A percentile compares a stretch with the other conserved stretches of the same genome.
These are phyloP conservation scores for Phaeodactylum tricornutum DNA, from an alignment of 108 stramenopile species.

Conservation along the genomic window DNA sequence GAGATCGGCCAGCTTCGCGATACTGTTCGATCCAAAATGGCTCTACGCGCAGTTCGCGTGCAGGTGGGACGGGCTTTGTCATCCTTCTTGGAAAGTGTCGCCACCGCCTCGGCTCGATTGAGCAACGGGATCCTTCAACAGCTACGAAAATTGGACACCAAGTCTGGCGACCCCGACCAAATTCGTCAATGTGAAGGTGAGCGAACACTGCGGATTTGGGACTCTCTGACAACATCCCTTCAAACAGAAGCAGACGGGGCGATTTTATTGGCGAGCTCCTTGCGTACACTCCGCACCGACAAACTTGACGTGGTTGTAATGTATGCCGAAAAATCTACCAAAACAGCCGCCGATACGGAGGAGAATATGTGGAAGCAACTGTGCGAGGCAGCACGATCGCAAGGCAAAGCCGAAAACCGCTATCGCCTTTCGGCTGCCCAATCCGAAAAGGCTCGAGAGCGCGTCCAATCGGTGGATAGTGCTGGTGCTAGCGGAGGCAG, in stretches of 20 bases:
- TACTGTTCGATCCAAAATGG: slow-evolving; percentile 33
- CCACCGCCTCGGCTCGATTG: neutral
- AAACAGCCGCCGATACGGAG: slow-evolving; percentile 37
- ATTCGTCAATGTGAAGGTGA: slow-evolving; percentile 12
- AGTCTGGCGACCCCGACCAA: neutral
- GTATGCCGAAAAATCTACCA: slow-evolving; percentile 26
- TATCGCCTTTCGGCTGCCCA: slow-evolving; percentile 38
- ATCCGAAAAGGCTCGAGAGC: slow-evolving; percentile 39
- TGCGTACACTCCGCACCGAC: slow-evolving; percentile 11
- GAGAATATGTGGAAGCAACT: slow-evolving; percentile 58
- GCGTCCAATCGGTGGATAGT: slow-evolving; percentile 35
- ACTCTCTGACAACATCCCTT: slow-evolving; percentile 19
- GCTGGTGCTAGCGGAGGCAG: slow-evolving; percentile 4
- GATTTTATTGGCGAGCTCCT: slow-evolving; percentile 11
- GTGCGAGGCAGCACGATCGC: slow-evolving; percentile 50
- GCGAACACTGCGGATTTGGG: slow-evolving; percentile 22
- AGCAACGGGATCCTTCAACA: neutral
- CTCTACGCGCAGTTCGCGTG: slow-evolving; percentile 21
- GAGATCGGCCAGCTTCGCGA: slow-evolving; percentile 47
- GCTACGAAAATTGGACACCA: neutral
- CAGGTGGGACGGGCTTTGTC: slow-evolving; percentile 27
- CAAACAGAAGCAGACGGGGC: slow-evolving; percentile 28
- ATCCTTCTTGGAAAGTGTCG: slow-evolving; percentile 11
- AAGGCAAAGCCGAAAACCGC: slow-evolving; percentile 38
- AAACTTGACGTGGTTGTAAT: slow-evolving; percentile 33